Evolutionary conservation across 331 rosid genomes (phyloP).

Genomic region (Malus hybrid): DNA sequence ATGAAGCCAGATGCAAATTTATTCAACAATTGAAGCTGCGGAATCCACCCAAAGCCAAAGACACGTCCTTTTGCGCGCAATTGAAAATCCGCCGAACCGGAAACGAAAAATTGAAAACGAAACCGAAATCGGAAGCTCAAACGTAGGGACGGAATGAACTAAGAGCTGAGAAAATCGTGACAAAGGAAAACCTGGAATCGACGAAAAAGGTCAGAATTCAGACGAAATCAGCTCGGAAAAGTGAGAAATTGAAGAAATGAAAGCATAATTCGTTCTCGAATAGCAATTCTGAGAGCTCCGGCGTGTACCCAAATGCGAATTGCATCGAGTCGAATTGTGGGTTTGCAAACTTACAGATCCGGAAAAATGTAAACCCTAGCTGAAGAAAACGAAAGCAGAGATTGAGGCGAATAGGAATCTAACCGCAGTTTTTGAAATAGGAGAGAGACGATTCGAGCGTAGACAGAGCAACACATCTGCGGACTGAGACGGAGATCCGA

Average conservation of each 20-base stretch:
- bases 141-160: slow-evolving; percentile 21
- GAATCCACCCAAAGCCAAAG: slow-evolving; percentile 16
- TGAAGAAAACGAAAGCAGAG: not conserved
- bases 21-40: slow-evolving; percentile 9
- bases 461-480: slow-evolving; percentile 24
- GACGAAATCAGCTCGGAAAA: slow-evolving; percentile 1
- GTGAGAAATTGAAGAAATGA: not conserved
- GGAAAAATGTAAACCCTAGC: slow-evolving; percentile 23
- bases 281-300: not conserved
- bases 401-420: not conserved
- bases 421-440: slow-evolving; percentile 30
- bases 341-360: not conserved
- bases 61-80: slow-evolving; percentile 13
- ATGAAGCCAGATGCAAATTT: slow-evolving; percentile 2
- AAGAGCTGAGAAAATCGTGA: slow-evolving; percentile 22
- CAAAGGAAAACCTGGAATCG: slow-evolving; percentile 28
- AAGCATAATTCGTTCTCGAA: not conserved
- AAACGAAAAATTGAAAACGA: not conserved
- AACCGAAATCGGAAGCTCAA: slow-evolving; percentile 23
- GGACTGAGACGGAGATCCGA: slow-evolving; percentile 19
- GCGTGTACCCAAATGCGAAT: not conserved
- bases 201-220: not conserved
- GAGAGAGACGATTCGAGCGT: slow-evolving; percentile 21
- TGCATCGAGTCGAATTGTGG: not conserved
- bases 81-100: not conserved